Evolutionary conservation across 2,329 filamentous ascomycete species (phyloP), one percentile per base, ranked within the genome.

Genomic region (Microdochium trichocladiopsis): DNA sequence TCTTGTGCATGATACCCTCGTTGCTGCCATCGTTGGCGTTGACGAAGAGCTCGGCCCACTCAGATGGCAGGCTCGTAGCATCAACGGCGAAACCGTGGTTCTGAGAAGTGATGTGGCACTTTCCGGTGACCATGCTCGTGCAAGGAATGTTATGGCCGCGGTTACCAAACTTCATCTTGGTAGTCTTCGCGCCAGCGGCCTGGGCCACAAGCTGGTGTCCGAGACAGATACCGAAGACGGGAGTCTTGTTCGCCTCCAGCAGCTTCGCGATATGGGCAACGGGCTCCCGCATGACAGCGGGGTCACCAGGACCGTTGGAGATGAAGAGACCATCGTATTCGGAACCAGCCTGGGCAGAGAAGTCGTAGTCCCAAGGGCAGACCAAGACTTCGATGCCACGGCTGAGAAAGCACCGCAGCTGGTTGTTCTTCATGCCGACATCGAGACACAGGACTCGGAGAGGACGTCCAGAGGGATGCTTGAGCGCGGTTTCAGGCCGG

Each of bases 101-200:
- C 72, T 99, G 94, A 10, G 94, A 97, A 41, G 94, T 99, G 67
- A 99, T 99, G 74, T 99, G 93, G 70, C 94, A 99, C 74, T 91
- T 91, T 61, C 94, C 94, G 47, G 93, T 95, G 59, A 97, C 78
- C 80, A 96, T 82, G 73, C 88, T 96, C 11, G 93, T 97, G 78
- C 92, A 96, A 47, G 94, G 94, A 64, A 99, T 97, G 74, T 99
- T 99, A 78, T 95, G 90, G 45, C 93, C 94, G 64, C 94, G 90
- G 76, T 99, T 99, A 75, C 94, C 94, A 65, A 96, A 99, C 80
- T 97, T 97, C 90, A 99, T 95, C 79, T 99, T 99, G 64, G 80
- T 72, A 0, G 94, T 97, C 48, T 78, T 78, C 48, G 92, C 93
- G 52, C 93, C 93, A 28, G 91, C 84, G 53, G 93, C 91, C 61